Evolutionary conservation across 2,329 filamentous ascomycete species (phyloP).

Genomic region (Colletotrichum liriopes): DNA sequence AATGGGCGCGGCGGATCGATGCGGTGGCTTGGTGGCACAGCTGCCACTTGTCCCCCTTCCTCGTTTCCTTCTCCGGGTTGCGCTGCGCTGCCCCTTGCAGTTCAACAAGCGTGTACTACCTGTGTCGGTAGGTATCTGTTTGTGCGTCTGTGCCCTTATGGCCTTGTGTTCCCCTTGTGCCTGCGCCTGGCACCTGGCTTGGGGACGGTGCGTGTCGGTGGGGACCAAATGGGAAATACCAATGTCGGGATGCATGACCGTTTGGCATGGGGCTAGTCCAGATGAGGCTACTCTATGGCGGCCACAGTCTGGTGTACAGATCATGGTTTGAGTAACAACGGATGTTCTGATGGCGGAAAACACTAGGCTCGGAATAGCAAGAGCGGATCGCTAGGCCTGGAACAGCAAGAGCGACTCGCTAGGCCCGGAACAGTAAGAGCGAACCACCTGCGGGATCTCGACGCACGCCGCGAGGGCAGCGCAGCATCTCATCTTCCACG

Average conservation of each 20-base stretch:
- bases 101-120: not conserved
- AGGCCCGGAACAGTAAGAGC: not conserved
- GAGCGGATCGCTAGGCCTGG: not conserved
- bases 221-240: not conserved
- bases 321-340: not conserved
- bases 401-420: not conserved
- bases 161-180: not conserved
- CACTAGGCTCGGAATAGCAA: not conserved
- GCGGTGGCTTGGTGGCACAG: conserved; percentile 13
- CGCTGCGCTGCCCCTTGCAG: not conserved
- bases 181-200: conserved; percentile 15
- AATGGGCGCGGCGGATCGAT: not conserved
- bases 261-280: conserved; percentile 9
- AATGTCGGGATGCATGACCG: conserved; percentile 3
- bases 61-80: not conserved
- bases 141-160: not conserved
- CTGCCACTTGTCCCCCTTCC: not conserved
- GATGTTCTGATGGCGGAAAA: not conserved
- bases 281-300: not conserved
- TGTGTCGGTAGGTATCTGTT: not conserved
- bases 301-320: not conserved
- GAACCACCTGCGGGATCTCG: not conserved
- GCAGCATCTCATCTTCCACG: conserved; percentile 2
- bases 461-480: conserved; percentile 11
- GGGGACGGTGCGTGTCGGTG: not conserved